Evolutionary conservation across 2,329 filamentous ascomycete genomes (phyloP), one percentile per base, ranked within the genome.

Genomic region (Emmonsiellopsis sp.): DNA sequence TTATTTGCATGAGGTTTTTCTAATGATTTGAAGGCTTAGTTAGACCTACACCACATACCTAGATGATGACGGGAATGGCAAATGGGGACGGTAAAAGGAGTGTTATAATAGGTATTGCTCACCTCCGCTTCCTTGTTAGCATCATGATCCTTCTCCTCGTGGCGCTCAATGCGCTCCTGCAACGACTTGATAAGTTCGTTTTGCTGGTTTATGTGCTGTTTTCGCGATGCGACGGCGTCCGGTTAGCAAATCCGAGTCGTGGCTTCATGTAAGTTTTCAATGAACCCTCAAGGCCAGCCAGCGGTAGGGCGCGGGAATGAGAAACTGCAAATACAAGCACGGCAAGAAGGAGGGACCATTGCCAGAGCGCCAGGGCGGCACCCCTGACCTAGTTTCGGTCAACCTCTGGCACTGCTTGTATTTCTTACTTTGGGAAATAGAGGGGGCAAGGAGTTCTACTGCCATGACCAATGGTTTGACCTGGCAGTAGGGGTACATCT

Each of bases 151-250:
- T 72, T 62, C 42, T 72, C 67, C 57, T 73, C 70, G 48, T 68
- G 66, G 45, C 67, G 65, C 54, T 64, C 68, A 55, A 72, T 67
- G 42, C 69, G 67, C 46, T 72, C 69, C 44, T 69, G 70, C 21
- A 74, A 62, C 34, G 66, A 66, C 44, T 71, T 71, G 60, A 72
- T 71, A 49, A 70, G 64, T 53, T 70, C 70, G 52, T 71, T 71
- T 57, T 72, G 70, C 51, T 71, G 65, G 47, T 71, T 66, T 46
- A 73, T 73, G 55, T 73, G 69, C 70, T 73, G 56, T 51, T 56
- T 49, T 52, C 36, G 33, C 45, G 43, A 44, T 49, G 27, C 34
- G 37, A 46, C 32, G 17, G 51, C 31, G 34, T 31, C 49, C 36
- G 37, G 53, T 59, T 59, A 59, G 56, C 54, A 55, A 53, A 53